Evolutionary conservation across 768 basidiomycete species (phyloP), one percentile per base, ranked within the genome.

Genomic region (Guyanaporus albipodus): DNA sequence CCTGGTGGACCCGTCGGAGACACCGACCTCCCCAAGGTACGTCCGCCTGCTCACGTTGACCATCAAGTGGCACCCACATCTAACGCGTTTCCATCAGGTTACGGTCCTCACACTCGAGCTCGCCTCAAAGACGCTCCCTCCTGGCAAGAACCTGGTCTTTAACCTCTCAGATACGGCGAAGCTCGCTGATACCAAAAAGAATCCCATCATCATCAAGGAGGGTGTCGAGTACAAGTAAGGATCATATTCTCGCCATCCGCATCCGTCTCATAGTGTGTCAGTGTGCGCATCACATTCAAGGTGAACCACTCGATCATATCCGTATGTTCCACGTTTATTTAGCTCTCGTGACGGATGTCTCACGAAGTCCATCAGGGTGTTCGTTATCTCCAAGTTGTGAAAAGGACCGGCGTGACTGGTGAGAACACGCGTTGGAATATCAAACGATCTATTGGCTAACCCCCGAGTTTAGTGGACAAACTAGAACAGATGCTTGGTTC

Each of bases 401-500:
- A 93, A 69, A 79, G 86, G 6, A 68, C 80, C 4, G 84, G 87
- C 8, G 26, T 94, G 27, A 83, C 72, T 67, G 87, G 93, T 91
- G 54, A 52, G 51, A 32, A 43, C 7, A n/a, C 14, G 32, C 18
- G 17, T 17, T 11, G 36, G 44, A 10, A 33, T 18, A 10, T 22
- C 28, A 3, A 22, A 35, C 35, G 40, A 31, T 46, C 37, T 29
- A 19, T 47, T 40, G 10, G 38, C 36, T 53, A 41, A 42, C 21
- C 32, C 21, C 32, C 43, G 38, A 42, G 29, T 35, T 35, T 46
- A 93, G 93, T 95, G 58, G 95, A 95, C 68, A 95, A 87, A 66
- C 64, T 90, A 58, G 91, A 94, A 62, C 79, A 87, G 57, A 97
- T 98, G 95, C 77, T 97, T 18, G 95, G 95, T 15, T 93, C 91